Evolutionary conservation across 306 rosid genomes (phyloP), one percentile per base, ranked within the genome.

Genomic region (Purshia tridentata): DNA sequence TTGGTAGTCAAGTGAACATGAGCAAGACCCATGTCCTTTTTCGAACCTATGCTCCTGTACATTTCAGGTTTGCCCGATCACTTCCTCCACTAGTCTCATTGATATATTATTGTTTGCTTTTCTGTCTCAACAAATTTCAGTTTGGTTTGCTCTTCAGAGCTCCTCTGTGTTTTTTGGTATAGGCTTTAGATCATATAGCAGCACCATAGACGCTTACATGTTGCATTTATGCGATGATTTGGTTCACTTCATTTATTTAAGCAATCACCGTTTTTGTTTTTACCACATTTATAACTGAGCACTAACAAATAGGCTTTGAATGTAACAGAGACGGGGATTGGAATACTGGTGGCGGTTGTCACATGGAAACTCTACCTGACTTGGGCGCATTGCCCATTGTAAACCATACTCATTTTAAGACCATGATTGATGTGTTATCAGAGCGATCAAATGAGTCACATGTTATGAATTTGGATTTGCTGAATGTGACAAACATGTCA

Each of bases 291-390:
- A 74, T 75, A 70, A 39, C 63, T 48, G 67, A 75, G 51, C 70
- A 29, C 64, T 82, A 46, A 84, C 55, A 19, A 70, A 13, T 55
- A 65, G 77, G 73, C 39, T 49, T 6, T 80, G 72, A 62, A 70
- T 70, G 52, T 65, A 49, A 65, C 86, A 92, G 98, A 61, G 97
- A 90, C n/a, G 96, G 98, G 45, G 83, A 83, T 48, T 93, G 98
- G 97, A 88, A 89, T 61, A 66, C 88, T 2, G 98, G 97, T 56
- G 96, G 96, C 42, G 97, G 98, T 72, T 93, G 98, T 83, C 86
- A 90, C 84, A 46, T 67, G 78, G 98, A 90, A 46, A 86, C 90
- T 4, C 85, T 88, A 9, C 98, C 98, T 13, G 89, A 88, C 58
- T 77, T 90, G 40, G 83, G 88, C 64, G 40, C 82, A 46, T 37